Evolutionary conservation across 805 yeast species (phyloP).

Genomic region (Kluyveromyces wickerhamii): DNA sequence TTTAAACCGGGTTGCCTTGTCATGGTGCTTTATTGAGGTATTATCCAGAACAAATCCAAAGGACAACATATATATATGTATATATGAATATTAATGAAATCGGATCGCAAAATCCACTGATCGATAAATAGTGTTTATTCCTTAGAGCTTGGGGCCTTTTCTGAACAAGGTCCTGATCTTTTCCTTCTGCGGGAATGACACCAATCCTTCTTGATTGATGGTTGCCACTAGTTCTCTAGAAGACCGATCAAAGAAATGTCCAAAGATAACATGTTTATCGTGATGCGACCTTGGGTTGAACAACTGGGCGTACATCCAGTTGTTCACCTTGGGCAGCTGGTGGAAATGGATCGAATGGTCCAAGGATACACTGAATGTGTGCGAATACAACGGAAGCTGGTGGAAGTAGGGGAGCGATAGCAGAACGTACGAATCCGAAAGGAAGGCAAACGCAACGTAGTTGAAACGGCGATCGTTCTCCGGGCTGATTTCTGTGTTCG

Average conservation of each 20-base stretch:
- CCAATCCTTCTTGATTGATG: conserved; percentile 58
- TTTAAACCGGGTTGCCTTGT: conserved; percentile 30
- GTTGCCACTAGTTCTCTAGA: conserved; percentile 50
- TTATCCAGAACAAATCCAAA: neutral
- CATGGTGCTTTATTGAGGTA: no score
- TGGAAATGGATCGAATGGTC: conserved; percentile 67
- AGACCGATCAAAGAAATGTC: conserved; percentile 43
- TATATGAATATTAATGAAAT: neutral
- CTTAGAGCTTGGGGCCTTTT: neutral
- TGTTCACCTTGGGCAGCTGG: conserved; percentile 34
- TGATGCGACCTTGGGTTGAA: conserved; percentile 42
- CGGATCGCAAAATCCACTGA: neutral
- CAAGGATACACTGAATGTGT: conserved; percentile 49
- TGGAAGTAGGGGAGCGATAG: conserved; percentile 46
- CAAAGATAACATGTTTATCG: conserved; percentile 48
- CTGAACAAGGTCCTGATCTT: neutral
- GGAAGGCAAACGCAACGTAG: conserved; percentile 50
- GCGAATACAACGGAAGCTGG: conserved; percentile 37
- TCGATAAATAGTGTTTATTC: neutral
- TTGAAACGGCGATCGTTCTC: conserved; percentile 31
- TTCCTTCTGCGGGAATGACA: conserved; percentile 12
- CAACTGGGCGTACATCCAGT: conserved; percentile 47
- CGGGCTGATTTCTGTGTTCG: conserved; percentile 11
- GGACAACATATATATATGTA: neutral
- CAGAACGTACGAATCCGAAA: conserved; percentile 51